These are phyloP conservation scores for Ogataea ramenticola DNA, from an alignment of 805 yeast genomes.

Conservation along the genomic window DNA sequence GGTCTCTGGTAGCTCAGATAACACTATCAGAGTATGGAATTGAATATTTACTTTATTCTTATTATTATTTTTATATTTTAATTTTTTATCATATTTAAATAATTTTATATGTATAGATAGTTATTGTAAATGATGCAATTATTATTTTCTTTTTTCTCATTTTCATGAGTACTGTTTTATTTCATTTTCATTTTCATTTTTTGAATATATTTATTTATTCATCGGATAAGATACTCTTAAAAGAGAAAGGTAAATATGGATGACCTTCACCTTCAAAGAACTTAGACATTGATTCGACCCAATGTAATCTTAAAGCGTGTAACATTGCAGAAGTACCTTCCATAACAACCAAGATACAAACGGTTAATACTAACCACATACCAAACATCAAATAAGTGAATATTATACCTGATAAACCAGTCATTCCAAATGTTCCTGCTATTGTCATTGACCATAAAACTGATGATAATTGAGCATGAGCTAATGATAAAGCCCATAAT, in stretches of 20 bases:
- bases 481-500: conserved; percentile 94
- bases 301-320: conserved; percentile 95
- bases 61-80: not conserved
- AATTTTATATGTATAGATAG: too few species aligned
- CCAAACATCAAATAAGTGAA: conserved; percentile 78
- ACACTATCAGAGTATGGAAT: conserved; percentile 28
- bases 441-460: conserved; percentile 97
- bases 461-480: conserved; percentile 93
- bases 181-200: too few species aligned
- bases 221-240: conserved; percentile 27
- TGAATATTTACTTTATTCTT: not conserved
- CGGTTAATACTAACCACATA: conserved; percentile 92
- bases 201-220: not conserved
- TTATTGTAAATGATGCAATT: not conserved
- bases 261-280: conserved; percentile 96
- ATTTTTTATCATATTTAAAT: not conserved
- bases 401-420: conserved; percentile 61
- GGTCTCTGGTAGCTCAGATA: conserved; percentile 59
- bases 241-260: conserved; percentile 83
- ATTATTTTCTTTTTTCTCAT: too few species aligned
- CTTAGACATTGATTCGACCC: conserved; percentile 99
- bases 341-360: conserved; percentile 88
- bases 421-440: conserved; percentile 60
- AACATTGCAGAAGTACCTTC: conserved; percentile 99
- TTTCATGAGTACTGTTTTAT: not conserved